Evolutionary conservation across 208 protist genomes (phyloP).

Genomic region (Acanthamoeba royreba): DNA sequence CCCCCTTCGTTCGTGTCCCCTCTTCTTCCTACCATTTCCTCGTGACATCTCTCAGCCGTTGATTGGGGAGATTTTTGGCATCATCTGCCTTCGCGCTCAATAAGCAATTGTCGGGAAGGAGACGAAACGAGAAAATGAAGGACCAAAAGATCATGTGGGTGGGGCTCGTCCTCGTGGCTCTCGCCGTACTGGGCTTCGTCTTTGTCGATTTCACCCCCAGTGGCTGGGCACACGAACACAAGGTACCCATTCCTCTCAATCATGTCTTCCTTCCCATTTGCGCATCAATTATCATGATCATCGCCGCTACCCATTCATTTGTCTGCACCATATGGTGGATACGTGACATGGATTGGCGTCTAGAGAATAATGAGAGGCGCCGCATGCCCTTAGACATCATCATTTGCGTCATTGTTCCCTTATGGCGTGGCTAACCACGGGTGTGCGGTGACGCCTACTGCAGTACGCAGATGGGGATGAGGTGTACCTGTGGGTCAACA

Average conservation of each 20-base stretch:
- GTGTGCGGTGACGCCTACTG: background rate
- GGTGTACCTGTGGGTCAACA: conserved; percentile 88
- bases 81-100: background rate
- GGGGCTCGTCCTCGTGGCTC: background rate
- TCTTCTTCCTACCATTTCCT: background rate
- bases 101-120: background rate
- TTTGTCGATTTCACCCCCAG: background rate
- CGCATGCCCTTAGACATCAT: too few relatives aligned
- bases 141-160: conserved; percentile 16
- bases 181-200: background rate
- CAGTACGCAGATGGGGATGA: conserved; percentile 76
- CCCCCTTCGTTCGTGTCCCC: background rate
- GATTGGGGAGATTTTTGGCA: background rate
- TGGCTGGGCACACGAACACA: conserved; percentile 14
- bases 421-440: background rate
- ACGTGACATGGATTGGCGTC: too few relatives aligned
- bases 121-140: background rate
- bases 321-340: too few relatives aligned
- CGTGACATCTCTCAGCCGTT: too few relatives aligned
- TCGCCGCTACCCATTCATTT: too few relatives aligned
- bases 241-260: background rate
- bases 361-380: too few relatives aligned
- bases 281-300: too few relatives aligned
- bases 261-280: background rate
- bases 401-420: background rate